Conservation (phyloP, 2,329 filamentous ascomycete genomes). For the Talaromyces sp. region DNA sequence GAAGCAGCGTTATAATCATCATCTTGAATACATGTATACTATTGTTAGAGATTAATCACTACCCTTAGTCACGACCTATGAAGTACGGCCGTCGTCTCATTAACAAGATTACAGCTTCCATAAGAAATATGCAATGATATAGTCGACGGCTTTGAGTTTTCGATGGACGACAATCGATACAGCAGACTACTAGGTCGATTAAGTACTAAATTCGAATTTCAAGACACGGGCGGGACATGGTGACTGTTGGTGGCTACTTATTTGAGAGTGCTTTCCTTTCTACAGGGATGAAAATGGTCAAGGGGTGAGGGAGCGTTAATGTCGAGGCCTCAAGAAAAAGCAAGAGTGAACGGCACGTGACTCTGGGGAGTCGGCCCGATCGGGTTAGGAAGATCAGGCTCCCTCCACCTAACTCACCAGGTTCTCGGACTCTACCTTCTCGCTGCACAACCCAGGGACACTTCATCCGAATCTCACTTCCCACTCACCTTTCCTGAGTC, state of each 20-base stretch:
- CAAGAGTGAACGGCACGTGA: not conserved
- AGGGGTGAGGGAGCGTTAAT: not conserved
- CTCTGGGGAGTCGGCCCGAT: not conserved
- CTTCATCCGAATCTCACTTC: conserved; percentile 7
- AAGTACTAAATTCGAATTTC: not conserved
- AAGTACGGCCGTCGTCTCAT: not conserved
- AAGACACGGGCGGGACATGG: no score
- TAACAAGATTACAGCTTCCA: not conserved
- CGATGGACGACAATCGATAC: not conserved
- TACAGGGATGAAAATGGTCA: not conserved
- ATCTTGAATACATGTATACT: not conserved
- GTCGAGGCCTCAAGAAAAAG: not conserved
- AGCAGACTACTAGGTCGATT: not conserved
- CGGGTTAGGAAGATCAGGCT: conserved; percentile 8
- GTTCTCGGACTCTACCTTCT: conserved; percentile 13
- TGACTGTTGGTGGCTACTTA: no score
- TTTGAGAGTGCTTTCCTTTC: not conserved
- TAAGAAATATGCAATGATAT: not conserved
- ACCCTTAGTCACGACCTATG: not conserved
- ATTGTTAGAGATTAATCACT: not conserved
- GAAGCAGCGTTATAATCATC: not conserved
- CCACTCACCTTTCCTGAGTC: conserved; percentile 2
- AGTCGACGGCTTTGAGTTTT: not conserved
- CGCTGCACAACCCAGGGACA: conserved; percentile 7
- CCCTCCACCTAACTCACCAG: conserved; percentile 16